A percentile compares a stretch with the other conserved stretches of the same genome.
phyloP scores from a whole-genome alignment of 2,329 filamentous ascomycete species.

The Metarhizium brunneum region DNA sequence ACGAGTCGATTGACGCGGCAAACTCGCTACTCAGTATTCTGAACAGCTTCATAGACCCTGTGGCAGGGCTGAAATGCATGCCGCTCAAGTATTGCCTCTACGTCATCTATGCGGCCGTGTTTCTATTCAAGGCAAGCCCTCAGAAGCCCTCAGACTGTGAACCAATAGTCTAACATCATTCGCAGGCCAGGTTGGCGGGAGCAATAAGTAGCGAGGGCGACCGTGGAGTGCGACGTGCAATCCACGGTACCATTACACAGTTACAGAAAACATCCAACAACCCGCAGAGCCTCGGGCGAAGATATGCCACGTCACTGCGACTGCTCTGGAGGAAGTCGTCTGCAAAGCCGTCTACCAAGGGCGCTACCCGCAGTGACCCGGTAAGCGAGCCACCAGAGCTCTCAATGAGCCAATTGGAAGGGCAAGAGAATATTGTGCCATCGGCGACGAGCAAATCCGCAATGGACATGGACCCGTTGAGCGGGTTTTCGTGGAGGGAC shows the following conservation, averaged over 20 bases:
- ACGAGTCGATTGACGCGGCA: conserved; percentile 55
- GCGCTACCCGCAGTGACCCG: conserved; percentile 2
- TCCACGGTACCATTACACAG: conserved; percentile 49
- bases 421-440: background rate
- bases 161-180: background rate
- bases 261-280: conserved; percentile 49
- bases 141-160: too few species aligned
- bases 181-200: conserved; percentile 45
- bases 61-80: conserved; percentile 52
- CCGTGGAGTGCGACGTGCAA: conserved; percentile 45
- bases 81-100: conserved; percentile 54
- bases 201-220: conserved; percentile 47
- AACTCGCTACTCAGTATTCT: conserved; percentile 52
- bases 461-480: conserved; percentile 33
- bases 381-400: conserved; percentile 16
- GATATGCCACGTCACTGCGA: conserved; percentile 51
- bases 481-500: conserved; percentile 54
- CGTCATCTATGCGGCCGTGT: conserved; percentile 54
- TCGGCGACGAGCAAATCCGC: background rate
- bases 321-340: conserved; percentile 44
- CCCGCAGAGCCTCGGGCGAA: conserved; percentile 48
- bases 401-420: conserved; percentile 12
- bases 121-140: conserved; percentile 51
- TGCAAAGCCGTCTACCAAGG: conserved; percentile 7
- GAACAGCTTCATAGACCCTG: conserved; percentile 49